Base-by-base conservation (phyloP, 805 yeast species). In the Spathaspora passalidarum region DNA sequence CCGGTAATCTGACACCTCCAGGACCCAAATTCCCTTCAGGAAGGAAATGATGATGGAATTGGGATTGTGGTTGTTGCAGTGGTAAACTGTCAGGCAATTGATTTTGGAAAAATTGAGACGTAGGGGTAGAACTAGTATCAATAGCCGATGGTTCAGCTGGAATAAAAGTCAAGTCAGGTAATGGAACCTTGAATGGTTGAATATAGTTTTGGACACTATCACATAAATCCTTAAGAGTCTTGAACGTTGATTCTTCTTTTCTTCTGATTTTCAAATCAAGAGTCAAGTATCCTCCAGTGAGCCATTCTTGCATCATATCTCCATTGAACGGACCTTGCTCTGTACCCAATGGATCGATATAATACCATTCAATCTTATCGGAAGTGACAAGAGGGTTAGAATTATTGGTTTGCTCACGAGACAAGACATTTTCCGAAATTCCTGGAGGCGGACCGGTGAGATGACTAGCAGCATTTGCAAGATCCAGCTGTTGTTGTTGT, bases 301-400 rank as follows among this genome's bases (percentile, higher is more conserved):
- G 80, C 96, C 96, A 88, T 43, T 71, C 80, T 52, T 86, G 91
- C 96, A 88, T 88, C 64, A 76, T 65, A 20, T 65, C 61, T 2
- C 91, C 89, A 40, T 72, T 71, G 63, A 88, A 88, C 2, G 96
- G 96, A 18, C 96, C 96, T 60, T 88, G 96, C 50, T 80, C 82
- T 42, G 65, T 73, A 4, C 86, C 88, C 35, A 73, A 62, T 0
- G 88, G 81, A 61, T 88, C 96, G 45, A 83, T 66, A 61, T 88
- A 88, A 47, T 67, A 66, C 96, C 96, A 88, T 41, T 73, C 66
- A 53, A 82, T 72, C 43, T 69, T 62, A 22, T 61, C 69, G 1
- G 81, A 74, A 1, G 66, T 56, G 11, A 75, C 35, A 29, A 50
- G 32, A 9, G 43, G 22, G 42, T 13, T n/a, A 43, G 14, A 1